Conservation (phyloP, 23 red algal genomes). For the Gracilaria domingensis region DNA sequence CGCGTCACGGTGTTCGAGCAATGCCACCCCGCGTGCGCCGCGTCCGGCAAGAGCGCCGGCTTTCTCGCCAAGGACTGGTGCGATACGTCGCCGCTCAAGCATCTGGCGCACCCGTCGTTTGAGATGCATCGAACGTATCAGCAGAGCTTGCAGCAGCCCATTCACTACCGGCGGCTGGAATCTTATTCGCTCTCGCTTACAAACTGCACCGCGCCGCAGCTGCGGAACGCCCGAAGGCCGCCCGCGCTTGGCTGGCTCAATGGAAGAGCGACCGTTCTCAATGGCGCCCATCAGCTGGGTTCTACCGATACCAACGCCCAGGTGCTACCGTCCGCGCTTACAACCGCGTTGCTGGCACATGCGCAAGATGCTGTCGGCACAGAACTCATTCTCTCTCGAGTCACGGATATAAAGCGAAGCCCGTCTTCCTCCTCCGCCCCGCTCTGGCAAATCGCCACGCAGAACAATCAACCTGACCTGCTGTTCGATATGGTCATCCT, state of each 20-base stretch:
- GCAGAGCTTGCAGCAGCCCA: neutral
- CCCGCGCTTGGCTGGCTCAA: constrained; percentile 43
- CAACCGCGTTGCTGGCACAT: constrained; percentile 30
- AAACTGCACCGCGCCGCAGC: neutral
- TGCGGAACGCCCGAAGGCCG: neutral
- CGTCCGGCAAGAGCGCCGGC: constrained; percentile 75
- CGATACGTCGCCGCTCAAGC: constrained; percentile 26
- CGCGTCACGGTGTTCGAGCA: constrained; percentile 54
- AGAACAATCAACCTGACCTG: neutral
- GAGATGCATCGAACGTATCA: constrained; percentile 60
- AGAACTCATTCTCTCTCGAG: constrained; percentile 2
- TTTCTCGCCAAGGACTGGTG: constrained; percentile 79
- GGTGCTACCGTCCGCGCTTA: constrained; percentile 65
- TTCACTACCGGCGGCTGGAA: constrained; percentile 53
- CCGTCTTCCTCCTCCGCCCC: neutral
- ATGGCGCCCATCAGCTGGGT: constrained; percentile 32
- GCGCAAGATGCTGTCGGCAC: constrained; percentile 36
- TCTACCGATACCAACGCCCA: constrained; percentile 54
- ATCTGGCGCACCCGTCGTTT: constrained; percentile 57
- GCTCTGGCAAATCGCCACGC: neutral
- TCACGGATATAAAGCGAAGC: constrained; percentile 10
- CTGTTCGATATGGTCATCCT: constrained; percentile 54
- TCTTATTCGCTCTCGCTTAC: constrained; percentile 50
- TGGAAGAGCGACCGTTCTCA: constrained; percentile 4
- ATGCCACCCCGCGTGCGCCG: constrained; percentile 46